These are phyloP conservation scores for Chionographis japonica DNA, from an alignment of 106 monocot species.

Conservation along the genomic window DNA sequence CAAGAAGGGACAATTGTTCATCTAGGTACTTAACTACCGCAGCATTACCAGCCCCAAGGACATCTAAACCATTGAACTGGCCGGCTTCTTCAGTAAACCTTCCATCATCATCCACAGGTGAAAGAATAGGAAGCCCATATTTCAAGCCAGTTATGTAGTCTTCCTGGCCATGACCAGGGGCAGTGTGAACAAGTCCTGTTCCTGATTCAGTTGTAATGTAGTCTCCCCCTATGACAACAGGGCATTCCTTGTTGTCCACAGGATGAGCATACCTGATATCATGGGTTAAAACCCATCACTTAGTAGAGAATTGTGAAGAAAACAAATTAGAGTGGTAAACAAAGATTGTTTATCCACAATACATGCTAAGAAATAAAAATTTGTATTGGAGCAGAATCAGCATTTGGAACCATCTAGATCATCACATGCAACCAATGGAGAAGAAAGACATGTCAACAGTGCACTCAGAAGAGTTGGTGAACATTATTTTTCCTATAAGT, in stretches of 20 bases:
- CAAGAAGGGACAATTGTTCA: constrained; percentile 51
- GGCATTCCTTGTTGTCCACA: constrained; percentile 67
- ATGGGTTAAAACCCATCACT: constrained; percentile 3
- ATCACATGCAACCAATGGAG: too few species aligned
- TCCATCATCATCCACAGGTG: constrained; percentile 91
- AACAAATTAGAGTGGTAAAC: background rate
- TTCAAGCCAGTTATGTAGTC: constrained; percentile 88
- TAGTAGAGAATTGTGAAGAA: constrained; percentile 1
- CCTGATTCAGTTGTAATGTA: constrained; percentile 96
- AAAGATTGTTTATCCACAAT: background rate
- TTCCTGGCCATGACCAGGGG: constrained; percentile 99
- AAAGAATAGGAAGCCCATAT: constrained; percentile 87
- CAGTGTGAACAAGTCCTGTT: constrained; percentile 99
- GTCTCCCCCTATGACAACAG: constrained; percentile 95
- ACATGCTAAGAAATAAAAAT: background rate
- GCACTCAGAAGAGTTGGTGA: background rate
- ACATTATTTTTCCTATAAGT: constrained; percentile 1
- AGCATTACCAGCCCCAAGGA: constrained; percentile 75
- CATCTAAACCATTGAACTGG: constrained; percentile 73
- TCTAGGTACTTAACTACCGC: constrained; percentile 75
- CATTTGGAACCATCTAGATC: background rate
- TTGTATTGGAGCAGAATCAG: background rate
- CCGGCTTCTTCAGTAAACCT: constrained; percentile 93
- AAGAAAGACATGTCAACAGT: background rate
- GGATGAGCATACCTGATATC: constrained; percentile 84